These are phyloP conservation scores for Dactylellina haptotyla DNA, from an alignment of 2,329 filamentous ascomycete genomes.

Conservation along the genomic window DNA sequence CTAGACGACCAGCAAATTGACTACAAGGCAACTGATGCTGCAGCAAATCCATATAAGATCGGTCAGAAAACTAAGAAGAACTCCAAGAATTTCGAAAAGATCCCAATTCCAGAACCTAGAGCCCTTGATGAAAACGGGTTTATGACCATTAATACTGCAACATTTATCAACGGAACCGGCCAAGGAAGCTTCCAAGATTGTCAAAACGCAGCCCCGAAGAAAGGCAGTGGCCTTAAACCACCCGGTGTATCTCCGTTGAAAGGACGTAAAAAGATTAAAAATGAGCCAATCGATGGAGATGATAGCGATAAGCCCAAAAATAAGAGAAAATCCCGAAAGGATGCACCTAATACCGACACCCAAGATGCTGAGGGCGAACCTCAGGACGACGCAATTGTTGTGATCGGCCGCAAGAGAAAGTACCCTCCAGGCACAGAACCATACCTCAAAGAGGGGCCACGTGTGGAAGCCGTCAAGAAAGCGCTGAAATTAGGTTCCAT, in stretches of 20 bases:
- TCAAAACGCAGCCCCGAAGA: conserved; percentile 49
- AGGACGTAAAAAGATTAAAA: conserved; percentile 37
- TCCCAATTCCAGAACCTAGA: conserved; percentile 9
- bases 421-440: conserved; percentile 51
- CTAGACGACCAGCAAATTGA: conserved; percentile 45
- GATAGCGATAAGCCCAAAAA: conserved; percentile 9
- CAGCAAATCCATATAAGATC: conserved; percentile 36
- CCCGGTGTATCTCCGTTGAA: conserved; percentile 42
- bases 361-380: conserved; percentile 10
- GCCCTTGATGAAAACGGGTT: conserved; percentile 40
- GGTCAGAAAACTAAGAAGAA: conserved; percentile 33
- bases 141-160: not conserved
- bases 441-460: conserved; percentile 38
- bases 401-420: conserved; percentile 48
- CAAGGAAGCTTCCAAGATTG: conserved; percentile 46
- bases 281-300: conserved; percentile 7
- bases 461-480: conserved; percentile 46
- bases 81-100: conserved; percentile 8
- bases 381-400: conserved; percentile 21
- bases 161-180: conserved; percentile 35
- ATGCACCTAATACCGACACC: not conserved
- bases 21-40: conserved; percentile 29
- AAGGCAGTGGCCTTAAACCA: conserved; percentile 44
- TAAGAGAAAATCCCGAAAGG: conserved; percentile 10
- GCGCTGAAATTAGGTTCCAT: conserved; percentile 42